phyloP scores from a whole-genome alignment of 257 asterid genomes.

The Rhazya stricta region DNA sequence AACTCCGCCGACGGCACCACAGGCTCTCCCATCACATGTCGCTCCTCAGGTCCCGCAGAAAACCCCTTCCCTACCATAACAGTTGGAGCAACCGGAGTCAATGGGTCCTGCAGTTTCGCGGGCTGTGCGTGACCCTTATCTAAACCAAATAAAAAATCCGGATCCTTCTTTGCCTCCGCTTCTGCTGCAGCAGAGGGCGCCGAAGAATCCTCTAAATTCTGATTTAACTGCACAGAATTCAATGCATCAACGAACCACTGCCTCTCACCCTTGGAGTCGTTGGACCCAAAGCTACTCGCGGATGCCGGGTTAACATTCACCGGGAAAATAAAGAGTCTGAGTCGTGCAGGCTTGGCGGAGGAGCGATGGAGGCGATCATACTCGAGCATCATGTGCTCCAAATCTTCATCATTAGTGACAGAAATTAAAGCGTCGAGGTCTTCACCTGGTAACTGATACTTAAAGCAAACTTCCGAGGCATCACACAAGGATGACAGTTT shows the following conservation, averaged over 20 bases:
- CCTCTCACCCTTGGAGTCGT: slow-evolving; percentile 29
- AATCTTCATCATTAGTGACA: slow-evolving; percentile 53
- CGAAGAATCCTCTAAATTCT: slow-evolving; percentile 25
- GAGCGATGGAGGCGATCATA: slow-evolving; percentile 39
- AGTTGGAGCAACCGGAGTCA: slow-evolving; percentile 9
- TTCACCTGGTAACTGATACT: slow-evolving; percentile 60
- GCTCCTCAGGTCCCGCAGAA: slow-evolving; percentile 15
- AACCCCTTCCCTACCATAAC: slow-evolving; percentile 15
- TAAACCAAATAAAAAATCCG: slow-evolving; percentile 36
- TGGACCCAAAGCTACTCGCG: slow-evolving; percentile 27
- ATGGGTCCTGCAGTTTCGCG: slow-evolving; percentile 20
- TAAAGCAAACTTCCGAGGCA: slow-evolving; percentile 27
- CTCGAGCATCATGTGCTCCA: slow-evolving; percentile 64
- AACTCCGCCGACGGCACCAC: slow-evolving; percentile 20
- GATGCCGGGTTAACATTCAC: slow-evolving; percentile 13
- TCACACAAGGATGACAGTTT: slow-evolving; percentile 37
- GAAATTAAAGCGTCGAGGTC: slow-evolving; percentile 61
- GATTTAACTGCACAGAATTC: slow-evolving; percentile 33
- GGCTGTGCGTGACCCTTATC: slow-evolving; percentile 25
- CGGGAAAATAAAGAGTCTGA: slow-evolving; percentile 46
- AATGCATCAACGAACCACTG: slow-evolving; percentile 43
- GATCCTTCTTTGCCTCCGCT: slow-evolving; percentile 8
- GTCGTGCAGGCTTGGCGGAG: slow-evolving; percentile 38
- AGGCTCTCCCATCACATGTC: slow-evolving; percentile 27
- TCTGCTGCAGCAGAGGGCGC: slow-evolving; percentile 15